Percentiles rank a stretch among this genome's conserved stretches.
phyloP scores from a whole-genome alignment of 192 early-diverging fungal genomes.

The Rhizoclosmatium globosum region DNA sequence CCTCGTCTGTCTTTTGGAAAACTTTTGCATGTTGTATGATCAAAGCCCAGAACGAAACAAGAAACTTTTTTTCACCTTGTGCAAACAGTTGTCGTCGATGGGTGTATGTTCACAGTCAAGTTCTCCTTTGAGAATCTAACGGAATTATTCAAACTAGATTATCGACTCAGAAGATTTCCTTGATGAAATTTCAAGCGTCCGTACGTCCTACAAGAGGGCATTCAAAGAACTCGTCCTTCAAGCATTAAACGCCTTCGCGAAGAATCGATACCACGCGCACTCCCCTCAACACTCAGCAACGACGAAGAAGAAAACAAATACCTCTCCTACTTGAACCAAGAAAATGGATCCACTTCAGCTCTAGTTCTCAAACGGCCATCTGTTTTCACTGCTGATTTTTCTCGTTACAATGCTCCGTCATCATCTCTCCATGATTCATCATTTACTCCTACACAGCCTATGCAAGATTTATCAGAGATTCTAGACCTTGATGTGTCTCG shows the following conservation, averaged over 20 bases:
- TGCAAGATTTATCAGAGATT: conserved; percentile 56
- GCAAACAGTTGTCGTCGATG: conserved; percentile 85
- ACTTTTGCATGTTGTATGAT: conserved; percentile 90
- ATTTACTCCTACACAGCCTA: neutral
- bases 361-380: conserved; percentile 6
- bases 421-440: neutral
- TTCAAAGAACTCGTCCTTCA: conserved; percentile 85
- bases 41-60: conserved; percentile 85
- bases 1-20: conserved; percentile 88
- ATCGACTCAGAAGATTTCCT: conserved; percentile 67
- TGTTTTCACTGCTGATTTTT: no score
- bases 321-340: no score
- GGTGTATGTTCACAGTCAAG: conserved; percentile 52
- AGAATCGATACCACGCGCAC: conserved; percentile 23
- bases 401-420: neutral
- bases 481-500: conserved; percentile 69
- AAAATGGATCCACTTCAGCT: neutral
- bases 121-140: conserved; percentile 71
- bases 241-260: conserved; percentile 76
- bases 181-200: conserved; percentile 85
- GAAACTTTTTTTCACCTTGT: conserved; percentile 86
- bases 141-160: conserved; percentile 22
- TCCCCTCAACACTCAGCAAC: conserved; percentile 4
- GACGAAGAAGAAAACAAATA: neutral
- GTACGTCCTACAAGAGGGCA: conserved; percentile 84